phyloP scores from a whole-genome alignment of 1,139 yeast species.

The Hemisphaericaspora lyxosophila region DNA sequence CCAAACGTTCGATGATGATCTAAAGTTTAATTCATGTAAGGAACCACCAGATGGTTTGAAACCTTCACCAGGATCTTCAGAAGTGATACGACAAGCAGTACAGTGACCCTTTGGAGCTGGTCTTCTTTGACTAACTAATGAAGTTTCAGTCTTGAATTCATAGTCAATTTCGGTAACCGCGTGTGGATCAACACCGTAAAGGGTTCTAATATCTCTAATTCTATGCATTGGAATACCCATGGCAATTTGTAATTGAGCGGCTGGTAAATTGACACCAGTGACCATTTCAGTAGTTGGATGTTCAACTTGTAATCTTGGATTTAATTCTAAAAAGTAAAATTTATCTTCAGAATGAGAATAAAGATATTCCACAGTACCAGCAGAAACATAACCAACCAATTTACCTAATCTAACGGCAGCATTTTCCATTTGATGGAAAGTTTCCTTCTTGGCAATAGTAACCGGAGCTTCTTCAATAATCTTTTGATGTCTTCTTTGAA shows the following conservation, averaged over 20 bases:
- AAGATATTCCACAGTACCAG: conserved; percentile 97
- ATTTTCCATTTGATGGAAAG: conserved; percentile 88
- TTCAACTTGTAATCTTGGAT: conserved; percentile 98
- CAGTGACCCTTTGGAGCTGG: conserved; percentile 98
- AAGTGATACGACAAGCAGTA: conserved; percentile 97
- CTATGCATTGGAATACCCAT: conserved; percentile 99
- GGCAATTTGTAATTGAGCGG: conserved; percentile 97
- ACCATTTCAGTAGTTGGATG: conserved; percentile 99
- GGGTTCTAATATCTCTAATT: conserved; percentile 85
- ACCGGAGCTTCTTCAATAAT: conserved; percentile 97
- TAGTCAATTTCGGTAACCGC: conserved; percentile 88
- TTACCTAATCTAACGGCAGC: conserved; percentile 97
- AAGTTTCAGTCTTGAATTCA: conserved; percentile 72
- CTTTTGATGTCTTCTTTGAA: conserved; percentile 96
- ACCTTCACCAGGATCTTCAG: conserved; percentile 99
- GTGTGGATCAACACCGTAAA: conserved; percentile 96
- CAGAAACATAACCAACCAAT: conserved; percentile 95
- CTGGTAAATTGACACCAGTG: conserved; percentile 95
- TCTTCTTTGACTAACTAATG: conserved; percentile 77
- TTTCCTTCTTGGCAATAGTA: conserved; percentile 82
- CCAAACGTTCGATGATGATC: conserved; percentile 98
- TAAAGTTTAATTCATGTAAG: conserved; percentile 90
- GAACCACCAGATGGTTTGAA: conserved; percentile 98
- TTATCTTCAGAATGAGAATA: conserved; percentile 93
- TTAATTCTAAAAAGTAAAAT: conserved; percentile 91